Base-by-base conservation (phyloP, 1,139 yeast species). In the Candida buenavistaensis region DNA sequence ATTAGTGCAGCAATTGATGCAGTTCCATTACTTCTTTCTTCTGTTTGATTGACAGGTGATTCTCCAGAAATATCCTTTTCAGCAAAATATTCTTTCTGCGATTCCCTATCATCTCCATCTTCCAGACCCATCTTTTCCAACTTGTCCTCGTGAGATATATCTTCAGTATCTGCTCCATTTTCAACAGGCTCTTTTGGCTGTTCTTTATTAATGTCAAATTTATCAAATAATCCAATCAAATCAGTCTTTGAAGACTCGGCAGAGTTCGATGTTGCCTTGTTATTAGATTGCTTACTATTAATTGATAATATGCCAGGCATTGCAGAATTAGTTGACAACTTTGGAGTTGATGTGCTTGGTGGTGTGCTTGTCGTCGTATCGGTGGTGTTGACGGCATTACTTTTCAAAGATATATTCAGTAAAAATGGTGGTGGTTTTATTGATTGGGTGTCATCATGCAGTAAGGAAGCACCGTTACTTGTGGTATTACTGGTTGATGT, bases 401-500 rank as follows among this genome's bases (percentile, higher is more conserved):
- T 32, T 24, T 46, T 50, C 23, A 48, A 30, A 4, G 52, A 40
- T 31, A 51, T 50, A 19, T 42, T 51, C 31, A 46, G 58, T 9
- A 55, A 40, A 25, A 54, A 50, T 5, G 57, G 55, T 6, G 54
- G 43, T 27, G 46, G 47, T 14, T 49, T 23, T 6, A 36, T 10
- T 22, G 36, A 30, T 14, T 36, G 15, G 25, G 36, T 28, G 8
- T 22, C 14, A 10, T 26, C 29, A 17, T 22, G 19, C 5, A 23
- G 19, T 21, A 37, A 10, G 17, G 23, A 11, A 17, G 22, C 12
- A 28, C 26, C 28, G 38, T 26, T 33, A 42, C 34, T 28, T 46
- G 54, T 61, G 22, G 65, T 54, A 39, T 64, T 66, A 14, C 64
- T 58, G 10, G 73, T 67, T 16, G 73, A 67, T 2, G 75, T 69